Evolutionary conservation across 2,329 filamentous ascomycete species (phyloP).

Genomic region (Ophidiomyces ophidiicola): DNA sequence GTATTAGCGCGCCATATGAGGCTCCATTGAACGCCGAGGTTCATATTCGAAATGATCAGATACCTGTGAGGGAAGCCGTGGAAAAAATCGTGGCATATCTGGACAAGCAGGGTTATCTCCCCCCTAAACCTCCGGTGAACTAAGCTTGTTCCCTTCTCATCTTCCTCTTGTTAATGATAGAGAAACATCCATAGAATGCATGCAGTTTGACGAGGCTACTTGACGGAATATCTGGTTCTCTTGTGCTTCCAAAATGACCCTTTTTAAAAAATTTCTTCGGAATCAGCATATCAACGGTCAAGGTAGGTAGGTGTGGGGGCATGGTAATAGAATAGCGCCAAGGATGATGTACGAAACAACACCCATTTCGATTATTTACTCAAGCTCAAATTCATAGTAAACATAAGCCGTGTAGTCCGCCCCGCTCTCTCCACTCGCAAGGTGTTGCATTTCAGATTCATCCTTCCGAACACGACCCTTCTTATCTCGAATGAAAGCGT

Average conservation of each 20-base stretch:
- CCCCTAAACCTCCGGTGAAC: constrained; percentile 23
- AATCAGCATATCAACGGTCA: too few species aligned
- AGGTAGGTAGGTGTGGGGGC: too few species aligned
- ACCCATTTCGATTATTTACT: constrained; percentile 24
- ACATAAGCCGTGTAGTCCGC: constrained; percentile 91
- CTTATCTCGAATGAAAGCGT: constrained; percentile 88
- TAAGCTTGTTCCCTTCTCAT: constrained; percentile 7
- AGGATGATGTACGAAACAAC: neutral
- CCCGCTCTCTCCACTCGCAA: constrained; percentile 47
- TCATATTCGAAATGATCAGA: constrained; percentile 68
- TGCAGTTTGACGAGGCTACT: constrained; percentile 4
- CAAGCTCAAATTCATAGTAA: constrained; percentile 86
- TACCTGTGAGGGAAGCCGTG: constrained; percentile 79
- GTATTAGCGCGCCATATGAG: constrained; percentile 91
- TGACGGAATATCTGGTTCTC: neutral
- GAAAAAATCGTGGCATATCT: constrained; percentile 70
- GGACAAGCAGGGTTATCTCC: constrained; percentile 53
- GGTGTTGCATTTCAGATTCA: constrained; percentile 68
- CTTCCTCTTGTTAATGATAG: constrained; percentile 6
- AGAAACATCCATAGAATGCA: constrained; percentile 11
- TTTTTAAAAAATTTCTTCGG: neutral
- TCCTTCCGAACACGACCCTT: constrained; percentile 85
- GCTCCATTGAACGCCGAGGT: constrained; percentile 76
- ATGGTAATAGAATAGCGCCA: too few species aligned
- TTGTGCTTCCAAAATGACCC: neutral